A percentile compares a stretch with the other conserved stretches of the same genome.
Conservation (phyloP, 176 grass and related monocot species). For the Cymbopogon citratus region DNA sequence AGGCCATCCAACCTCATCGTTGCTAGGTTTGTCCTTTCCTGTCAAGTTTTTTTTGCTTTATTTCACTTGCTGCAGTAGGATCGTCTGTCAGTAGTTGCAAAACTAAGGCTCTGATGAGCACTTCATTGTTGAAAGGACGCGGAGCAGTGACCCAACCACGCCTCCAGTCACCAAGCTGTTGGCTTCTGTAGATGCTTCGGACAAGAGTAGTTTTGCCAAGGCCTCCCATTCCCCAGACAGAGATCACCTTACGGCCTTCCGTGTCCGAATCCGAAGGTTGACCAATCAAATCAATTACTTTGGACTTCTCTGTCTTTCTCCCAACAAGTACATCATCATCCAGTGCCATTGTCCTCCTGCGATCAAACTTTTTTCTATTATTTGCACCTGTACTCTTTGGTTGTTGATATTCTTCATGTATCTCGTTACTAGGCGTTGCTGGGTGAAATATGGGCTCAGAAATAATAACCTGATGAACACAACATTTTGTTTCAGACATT, state of each 20-base stretch:
- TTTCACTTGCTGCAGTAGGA: background rate
- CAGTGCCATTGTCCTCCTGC: too few species aligned
- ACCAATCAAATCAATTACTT: background rate
- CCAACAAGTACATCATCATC: background rate
- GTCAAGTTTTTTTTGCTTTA: too few species aligned
- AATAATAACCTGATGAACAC: background rate
- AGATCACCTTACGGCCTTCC: background rate
- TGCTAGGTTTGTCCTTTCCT: background rate
- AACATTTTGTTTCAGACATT: background rate
- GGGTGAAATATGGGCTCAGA: too few species aligned
- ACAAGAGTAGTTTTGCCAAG: slow-evolving; percentile 16
- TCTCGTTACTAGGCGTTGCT: background rate
- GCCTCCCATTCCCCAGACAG: slow-evolving; percentile 14
- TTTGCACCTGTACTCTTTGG: background rate
- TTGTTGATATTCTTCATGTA: background rate
- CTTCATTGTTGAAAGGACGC: background rate
- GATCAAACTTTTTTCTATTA: background rate
- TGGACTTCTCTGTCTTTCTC: background rate
- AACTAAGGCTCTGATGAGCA: background rate
- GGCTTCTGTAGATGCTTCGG: background rate
- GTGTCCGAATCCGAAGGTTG: background rate
- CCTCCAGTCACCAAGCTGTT: background rate
- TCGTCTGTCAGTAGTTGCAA: background rate
- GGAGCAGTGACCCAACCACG: slow-evolving; percentile 8
- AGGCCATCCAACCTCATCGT: background rate